These are phyloP conservation scores for Durusdinium trenchii DNA, from an alignment of 73 alveolate species.

Conservation along the genomic window DNA sequence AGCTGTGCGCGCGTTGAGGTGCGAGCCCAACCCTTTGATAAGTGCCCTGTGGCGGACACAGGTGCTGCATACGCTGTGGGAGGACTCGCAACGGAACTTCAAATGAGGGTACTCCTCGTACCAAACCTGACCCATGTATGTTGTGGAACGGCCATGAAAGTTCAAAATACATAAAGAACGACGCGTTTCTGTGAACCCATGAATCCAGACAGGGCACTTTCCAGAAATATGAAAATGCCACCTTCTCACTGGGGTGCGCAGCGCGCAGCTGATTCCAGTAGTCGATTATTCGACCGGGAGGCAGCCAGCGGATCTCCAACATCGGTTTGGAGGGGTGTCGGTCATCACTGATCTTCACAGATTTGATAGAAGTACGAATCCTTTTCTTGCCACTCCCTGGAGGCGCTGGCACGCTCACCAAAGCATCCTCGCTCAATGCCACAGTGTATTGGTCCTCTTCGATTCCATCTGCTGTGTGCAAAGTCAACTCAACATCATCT, in stretches of 20 bases:
- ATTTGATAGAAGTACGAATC: background rate
- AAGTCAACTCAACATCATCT: background rate
- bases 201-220: background rate
- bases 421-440: background rate
- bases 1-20: background rate
- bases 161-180: background rate
- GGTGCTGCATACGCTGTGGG: background rate
- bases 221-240: background rate
- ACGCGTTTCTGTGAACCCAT: background rate
- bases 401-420: background rate
- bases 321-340: background rate
- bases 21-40: background rate
- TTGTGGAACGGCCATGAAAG: background rate
- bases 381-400: background rate
- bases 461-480: background rate
- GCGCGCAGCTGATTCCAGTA: background rate
- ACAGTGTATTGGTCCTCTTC: background rate
- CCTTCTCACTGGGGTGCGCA: no score
- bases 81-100: background rate
- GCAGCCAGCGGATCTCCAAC: background rate
- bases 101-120: background rate
- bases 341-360: background rate
- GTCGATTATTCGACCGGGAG: background rate
- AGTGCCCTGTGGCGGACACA: background rate
- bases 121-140: background rate